A percentile compares a stretch with the other conserved stretches of the same genome.
phyloP scores from a whole-genome alignment of 768 basidiomycete genomes.

The Tricholoma sp. region DNA sequence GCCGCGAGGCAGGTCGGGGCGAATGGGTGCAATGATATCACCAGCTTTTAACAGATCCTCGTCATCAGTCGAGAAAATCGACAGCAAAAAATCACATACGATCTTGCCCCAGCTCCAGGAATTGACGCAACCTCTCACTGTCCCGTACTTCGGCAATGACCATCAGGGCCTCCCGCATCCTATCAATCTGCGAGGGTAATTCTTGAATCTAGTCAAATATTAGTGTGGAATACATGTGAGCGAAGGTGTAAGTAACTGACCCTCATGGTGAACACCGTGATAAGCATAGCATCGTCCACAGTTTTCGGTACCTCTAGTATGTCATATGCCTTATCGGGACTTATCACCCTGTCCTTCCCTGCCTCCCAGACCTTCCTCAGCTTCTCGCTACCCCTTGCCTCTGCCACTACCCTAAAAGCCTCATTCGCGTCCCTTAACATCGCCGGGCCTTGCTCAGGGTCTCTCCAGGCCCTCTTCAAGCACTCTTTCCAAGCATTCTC shows the following conservation, averaged over 20 bases:
- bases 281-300: conserved; percentile 74
- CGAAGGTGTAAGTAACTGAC: conserved; percentile 32
- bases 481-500: conserved; percentile 65
- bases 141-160: conserved; percentile 74
- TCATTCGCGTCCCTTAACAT: conserved; percentile 55
- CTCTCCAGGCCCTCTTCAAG: conserved; percentile 51
- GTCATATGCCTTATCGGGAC: conserved; percentile 64
- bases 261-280: conserved; percentile 67
- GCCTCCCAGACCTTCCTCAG: conserved; percentile 49
- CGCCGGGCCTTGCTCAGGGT: conserved; percentile 42
- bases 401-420: conserved; percentile 65
- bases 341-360: conserved; percentile 55
- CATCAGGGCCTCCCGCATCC: conserved; percentile 66
- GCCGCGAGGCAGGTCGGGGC: conserved; percentile 74
- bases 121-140: conserved; percentile 65
- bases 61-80: not conserved
- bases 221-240: conserved; percentile 6
- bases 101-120: conserved; percentile 62
- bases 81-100: conserved; percentile 47
- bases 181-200: conserved; percentile 58
- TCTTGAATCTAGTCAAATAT: conserved; percentile 56
- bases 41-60: conserved; percentile 46
- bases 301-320: conserved; percentile 65
- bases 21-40: conserved; percentile 46
- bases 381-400: conserved; percentile 47